phyloP scores from a whole-genome alignment of 305 asterid genomes.

The Fraxinus velutina region DNA sequence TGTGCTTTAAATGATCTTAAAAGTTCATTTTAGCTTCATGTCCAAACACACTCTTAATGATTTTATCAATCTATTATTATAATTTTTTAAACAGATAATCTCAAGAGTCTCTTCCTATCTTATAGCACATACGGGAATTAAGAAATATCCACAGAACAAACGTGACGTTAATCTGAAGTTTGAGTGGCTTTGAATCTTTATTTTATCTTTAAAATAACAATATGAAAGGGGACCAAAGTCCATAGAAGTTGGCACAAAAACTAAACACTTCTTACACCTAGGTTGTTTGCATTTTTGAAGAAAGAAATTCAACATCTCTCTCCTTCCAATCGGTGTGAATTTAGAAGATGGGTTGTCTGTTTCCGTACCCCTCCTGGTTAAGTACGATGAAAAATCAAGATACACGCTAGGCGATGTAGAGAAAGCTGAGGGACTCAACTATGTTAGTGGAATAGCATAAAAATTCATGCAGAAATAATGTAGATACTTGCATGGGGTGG shows the following conservation, averaged over 20 bases:
- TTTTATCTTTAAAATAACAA: background rate
- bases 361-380: conserved; percentile 19
- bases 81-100: background rate
- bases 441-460: background rate
- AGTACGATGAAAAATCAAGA: background rate
- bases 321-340: background rate
- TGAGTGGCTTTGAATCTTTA: background rate
- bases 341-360: conserved; percentile 5
- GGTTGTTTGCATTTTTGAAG: background rate
- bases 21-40: background rate
- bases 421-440: background rate
- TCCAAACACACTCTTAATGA: background rate
- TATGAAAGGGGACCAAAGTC: background rate
- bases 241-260: background rate
- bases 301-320: background rate
- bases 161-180: background rate
- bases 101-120: background rate
- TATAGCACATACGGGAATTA: background rate
- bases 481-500: too few relatives aligned
- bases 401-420: background rate
- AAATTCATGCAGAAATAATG: too few relatives aligned
- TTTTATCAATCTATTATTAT: background rate
- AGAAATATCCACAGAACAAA: background rate
- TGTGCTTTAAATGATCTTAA: background rate
- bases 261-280: background rate